These are phyloP conservation scores for Trichoderma asperellum DNA, from an alignment of 2,329 filamentous ascomycete genomes.

Conservation along the genomic window DNA sequence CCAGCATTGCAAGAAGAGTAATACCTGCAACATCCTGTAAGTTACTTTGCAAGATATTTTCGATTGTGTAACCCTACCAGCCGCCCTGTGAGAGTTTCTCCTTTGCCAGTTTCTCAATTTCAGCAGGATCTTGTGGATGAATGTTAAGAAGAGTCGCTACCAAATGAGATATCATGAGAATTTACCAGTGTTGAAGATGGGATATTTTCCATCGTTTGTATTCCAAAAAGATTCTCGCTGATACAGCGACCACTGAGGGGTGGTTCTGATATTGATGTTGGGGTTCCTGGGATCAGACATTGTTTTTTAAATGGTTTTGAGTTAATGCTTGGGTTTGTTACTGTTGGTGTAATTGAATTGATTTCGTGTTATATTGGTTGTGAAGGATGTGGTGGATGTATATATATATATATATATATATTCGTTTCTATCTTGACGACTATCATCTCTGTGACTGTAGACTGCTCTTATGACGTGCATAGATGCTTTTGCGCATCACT, in stretches of 20 bases:
- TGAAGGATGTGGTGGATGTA: background rate
- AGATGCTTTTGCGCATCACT: background rate
- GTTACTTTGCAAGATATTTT: background rate
- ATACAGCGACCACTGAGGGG: constrained; percentile 26
- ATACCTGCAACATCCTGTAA: constrained; percentile 40
- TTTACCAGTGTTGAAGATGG: constrained; percentile 18
- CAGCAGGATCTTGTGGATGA: constrained; percentile 6
- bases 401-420: constrained; percentile 18
- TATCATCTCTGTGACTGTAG: background rate
- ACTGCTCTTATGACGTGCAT: background rate
- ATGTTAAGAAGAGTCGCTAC: background rate
- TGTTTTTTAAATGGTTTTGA: background rate
- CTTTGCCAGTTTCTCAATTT: constrained; percentile 19
- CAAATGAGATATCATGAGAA: too few species aligned
- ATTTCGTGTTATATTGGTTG: too few species aligned
- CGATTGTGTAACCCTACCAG: background rate
- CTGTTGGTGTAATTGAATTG: background rate
- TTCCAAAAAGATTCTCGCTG: constrained; percentile 26
- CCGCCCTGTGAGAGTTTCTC: constrained; percentile 24
- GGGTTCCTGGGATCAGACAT: constrained; percentile 28
- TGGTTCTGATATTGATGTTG: constrained; percentile 23
- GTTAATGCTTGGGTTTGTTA: background rate
- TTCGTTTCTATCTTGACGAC: background rate
- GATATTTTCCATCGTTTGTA: constrained; percentile 18
- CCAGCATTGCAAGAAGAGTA: constrained; percentile 63